Evolutionary conservation across 1,284 basidiomycete genomes (phyloP).

Genomic region (Ceratobasidium sp.): DNA sequence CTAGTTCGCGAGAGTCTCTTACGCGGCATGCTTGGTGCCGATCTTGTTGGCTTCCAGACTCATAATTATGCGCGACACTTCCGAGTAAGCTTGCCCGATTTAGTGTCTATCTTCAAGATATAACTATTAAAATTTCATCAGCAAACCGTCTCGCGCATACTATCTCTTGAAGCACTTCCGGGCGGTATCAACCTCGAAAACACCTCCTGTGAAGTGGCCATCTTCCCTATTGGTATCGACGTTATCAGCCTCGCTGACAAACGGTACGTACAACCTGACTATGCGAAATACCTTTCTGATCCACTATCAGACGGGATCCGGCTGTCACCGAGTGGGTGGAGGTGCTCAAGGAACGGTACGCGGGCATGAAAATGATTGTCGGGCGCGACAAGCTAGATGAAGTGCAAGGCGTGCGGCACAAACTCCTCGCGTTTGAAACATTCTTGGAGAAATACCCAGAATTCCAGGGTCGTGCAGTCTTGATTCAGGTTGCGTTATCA

Average conservation of each 20-base stretch:
- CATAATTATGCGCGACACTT: conserved; percentile 81
- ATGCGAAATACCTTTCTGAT: background rate
- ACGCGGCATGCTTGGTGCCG: conserved; percentile 75
- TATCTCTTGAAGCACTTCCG: conserved; percentile 81
- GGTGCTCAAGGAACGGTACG: conserved; percentile 77
- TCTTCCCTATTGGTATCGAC: conserved; percentile 91
- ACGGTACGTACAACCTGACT: conserved; percentile 56
- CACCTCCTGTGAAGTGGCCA: conserved; percentile 82
- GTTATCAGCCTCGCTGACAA: conserved; percentile 72
- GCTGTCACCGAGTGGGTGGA: conserved; percentile 85
- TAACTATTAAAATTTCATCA: conserved; percentile 37
- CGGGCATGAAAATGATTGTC: conserved; percentile 84
- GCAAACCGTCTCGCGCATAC: conserved; percentile 83
- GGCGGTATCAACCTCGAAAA: conserved; percentile 72
- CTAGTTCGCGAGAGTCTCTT: conserved; percentile 58
- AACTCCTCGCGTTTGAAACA: conserved; percentile 82
- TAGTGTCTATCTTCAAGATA: too few species aligned
- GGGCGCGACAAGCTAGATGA: conserved; percentile 89
- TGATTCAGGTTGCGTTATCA: conserved; percentile 87
- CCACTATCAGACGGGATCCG: conserved; percentile 63
- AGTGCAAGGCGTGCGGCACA: conserved; percentile 83
- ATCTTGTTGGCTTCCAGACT: conserved; percentile 84
- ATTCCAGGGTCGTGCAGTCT: conserved; percentile 76
- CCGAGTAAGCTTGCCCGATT: conserved; percentile 54
- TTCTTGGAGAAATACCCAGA: conserved; percentile 82